These are phyloP conservation scores for Fusarium palustre DNA, from an alignment of 2,329 filamentous ascomycete genomes.

Conservation along the genomic window DNA sequence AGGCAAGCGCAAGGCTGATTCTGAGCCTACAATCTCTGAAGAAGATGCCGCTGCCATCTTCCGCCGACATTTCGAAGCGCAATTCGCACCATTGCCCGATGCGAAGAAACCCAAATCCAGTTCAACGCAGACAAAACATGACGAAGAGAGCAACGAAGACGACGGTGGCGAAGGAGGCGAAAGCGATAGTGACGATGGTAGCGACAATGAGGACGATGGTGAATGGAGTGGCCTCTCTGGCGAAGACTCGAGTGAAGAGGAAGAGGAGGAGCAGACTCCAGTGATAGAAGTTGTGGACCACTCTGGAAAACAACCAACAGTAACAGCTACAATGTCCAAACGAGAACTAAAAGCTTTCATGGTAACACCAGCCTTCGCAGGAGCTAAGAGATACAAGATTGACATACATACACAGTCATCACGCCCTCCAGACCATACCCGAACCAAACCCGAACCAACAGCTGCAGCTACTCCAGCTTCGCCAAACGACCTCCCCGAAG, in stretches of 20 bases:
- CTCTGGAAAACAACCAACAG: constrained; percentile 56
- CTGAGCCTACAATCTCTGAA: constrained; percentile 49
- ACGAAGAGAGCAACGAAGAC: constrained; percentile 42
- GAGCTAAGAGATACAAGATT: neutral
- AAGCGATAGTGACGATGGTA: constrained; percentile 41
- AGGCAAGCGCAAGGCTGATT: constrained; percentile 62
- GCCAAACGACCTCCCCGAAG: constrained; percentile 60
- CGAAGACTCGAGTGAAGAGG: constrained; percentile 38
- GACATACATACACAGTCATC: constrained; percentile 55
- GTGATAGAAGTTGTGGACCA: constrained; percentile 73
- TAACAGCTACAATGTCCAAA: constrained; percentile 66
- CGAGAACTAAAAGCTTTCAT: constrained; percentile 83
- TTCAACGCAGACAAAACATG: constrained; percentile 48
- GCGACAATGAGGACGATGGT: constrained; percentile 38
- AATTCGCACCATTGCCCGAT: constrained; percentile 78
- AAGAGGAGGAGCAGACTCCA: constrained; percentile 43
- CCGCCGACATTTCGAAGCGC: constrained; percentile 85
- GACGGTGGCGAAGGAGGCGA: constrained; percentile 54
- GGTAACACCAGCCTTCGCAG: constrained; percentile 54
- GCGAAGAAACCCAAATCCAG: constrained; percentile 41
- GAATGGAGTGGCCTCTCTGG: constrained; percentile 49
- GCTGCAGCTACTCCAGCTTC: constrained; percentile 44
- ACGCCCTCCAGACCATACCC: constrained; percentile 58
- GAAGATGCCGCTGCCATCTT: constrained; percentile 79
- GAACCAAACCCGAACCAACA: constrained; percentile 30